phyloP scores from a whole-genome alignment of 73 alveolate genomes.

The Durusdinium trenchii region DNA sequence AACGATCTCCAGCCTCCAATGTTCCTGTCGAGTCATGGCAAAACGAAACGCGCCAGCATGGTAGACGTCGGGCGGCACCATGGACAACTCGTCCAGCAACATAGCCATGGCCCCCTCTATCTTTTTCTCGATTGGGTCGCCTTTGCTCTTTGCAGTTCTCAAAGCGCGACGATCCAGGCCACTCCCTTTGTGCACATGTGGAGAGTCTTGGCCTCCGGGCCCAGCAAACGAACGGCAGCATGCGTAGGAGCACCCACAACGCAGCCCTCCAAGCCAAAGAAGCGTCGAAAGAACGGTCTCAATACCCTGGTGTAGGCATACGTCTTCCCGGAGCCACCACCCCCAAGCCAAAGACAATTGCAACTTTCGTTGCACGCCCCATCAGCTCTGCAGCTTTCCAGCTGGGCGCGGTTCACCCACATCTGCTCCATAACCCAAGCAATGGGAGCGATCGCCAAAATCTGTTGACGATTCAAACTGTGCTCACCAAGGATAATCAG shows the following conservation, averaged over 20 bases:
- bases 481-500: slow-evolving; percentile 13
- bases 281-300: slow-evolving; percentile 40
- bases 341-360: slow-evolving; percentile 41
- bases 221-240: slow-evolving; percentile 27
- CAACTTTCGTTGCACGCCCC: background rate
- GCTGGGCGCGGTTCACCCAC: slow-evolving; percentile 9
- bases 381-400: background rate
- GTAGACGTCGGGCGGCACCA: slow-evolving; percentile 41
- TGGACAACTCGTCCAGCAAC: too few relatives aligned
- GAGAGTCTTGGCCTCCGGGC: slow-evolving; percentile 9
- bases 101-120: too few relatives aligned
- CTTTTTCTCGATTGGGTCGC: background rate
- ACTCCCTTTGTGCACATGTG: background rate
- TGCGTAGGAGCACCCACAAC: slow-evolving; percentile 29
- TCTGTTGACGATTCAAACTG: slow-evolving; percentile 27
- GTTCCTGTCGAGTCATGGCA: background rate
- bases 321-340: slow-evolving; percentile 48
- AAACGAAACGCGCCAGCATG: background rate
- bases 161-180: slow-evolving; percentile 20
- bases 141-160: background rate
- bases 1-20: background rate
- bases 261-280: background rate
- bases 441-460: slow-evolving; percentile 27
- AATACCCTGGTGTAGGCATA: slow-evolving; percentile 43
- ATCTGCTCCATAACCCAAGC: background rate